Evolutionary conservation across 2,329 filamentous ascomycete species (phyloP).

Genomic region (Penicillium sp.): DNA sequence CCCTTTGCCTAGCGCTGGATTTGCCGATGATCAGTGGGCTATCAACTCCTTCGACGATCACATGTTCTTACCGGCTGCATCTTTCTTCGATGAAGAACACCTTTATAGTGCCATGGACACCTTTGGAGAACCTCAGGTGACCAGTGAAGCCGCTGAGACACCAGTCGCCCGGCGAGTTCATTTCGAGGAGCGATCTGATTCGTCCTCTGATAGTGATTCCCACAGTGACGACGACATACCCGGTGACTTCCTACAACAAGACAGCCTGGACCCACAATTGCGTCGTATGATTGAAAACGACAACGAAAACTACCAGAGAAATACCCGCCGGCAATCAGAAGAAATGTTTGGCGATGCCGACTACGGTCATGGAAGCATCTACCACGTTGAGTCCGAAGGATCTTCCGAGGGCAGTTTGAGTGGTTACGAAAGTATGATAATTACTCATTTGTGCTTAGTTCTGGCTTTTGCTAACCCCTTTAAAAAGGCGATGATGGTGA

Average conservation of each 20-base stretch:
- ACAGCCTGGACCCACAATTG: slow-evolving; percentile 67
- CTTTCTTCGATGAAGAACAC: slow-evolving; percentile 46
- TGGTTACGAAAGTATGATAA: slow-evolving; percentile 59
- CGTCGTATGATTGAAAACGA: slow-evolving; percentile 72
- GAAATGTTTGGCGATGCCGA: slow-evolving; percentile 41
- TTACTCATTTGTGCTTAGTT: slow-evolving; percentile 22
- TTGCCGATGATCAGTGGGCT: slow-evolving; percentile 47
- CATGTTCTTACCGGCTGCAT: slow-evolving; percentile 40
- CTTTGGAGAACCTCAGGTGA: slow-evolving; percentile 37
- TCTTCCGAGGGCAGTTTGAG: slow-evolving; percentile 42
- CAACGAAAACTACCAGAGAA: slow-evolving; percentile 32
- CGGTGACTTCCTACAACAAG: slow-evolving; percentile 75
- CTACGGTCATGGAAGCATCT: slow-evolving; percentile 43
- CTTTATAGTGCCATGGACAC: slow-evolving; percentile 41
- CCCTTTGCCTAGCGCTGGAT: slow-evolving; percentile 26
- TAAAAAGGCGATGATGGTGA: slow-evolving; percentile 57
- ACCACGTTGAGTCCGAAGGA: slow-evolving; percentile 45
- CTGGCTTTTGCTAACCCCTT: slow-evolving; percentile 45
- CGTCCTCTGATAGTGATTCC: slow-evolving; percentile 58
- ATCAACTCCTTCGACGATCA: slow-evolving; percentile 48
- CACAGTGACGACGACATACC: slow-evolving; percentile 63
- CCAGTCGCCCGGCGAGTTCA: slow-evolving; percentile 64
- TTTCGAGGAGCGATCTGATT: slow-evolving; percentile 63
- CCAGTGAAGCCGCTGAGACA: slow-evolving; percentile 41
- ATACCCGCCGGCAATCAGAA: slow-evolving; percentile 35